Evolutionary conservation across 495 filamentous ascomycete genomes (phyloP).

Genomic region (Hypoxylon rickii): DNA sequence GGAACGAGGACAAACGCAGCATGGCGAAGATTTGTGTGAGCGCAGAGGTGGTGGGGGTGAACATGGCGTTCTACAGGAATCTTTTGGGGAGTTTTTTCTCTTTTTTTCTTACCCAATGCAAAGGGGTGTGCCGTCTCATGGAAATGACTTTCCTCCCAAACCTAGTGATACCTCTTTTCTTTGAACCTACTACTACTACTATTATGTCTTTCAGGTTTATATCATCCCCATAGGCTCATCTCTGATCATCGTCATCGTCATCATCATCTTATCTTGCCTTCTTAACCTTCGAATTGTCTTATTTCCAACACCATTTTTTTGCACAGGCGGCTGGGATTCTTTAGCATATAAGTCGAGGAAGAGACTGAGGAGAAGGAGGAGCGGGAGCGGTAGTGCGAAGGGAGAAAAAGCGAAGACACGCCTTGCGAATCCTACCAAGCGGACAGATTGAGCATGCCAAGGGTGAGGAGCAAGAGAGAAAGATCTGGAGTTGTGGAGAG

Average conservation of each 20-base stretch:
- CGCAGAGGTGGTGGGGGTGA: background rate
- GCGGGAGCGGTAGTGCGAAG: background rate
- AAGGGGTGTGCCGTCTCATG: conserved; percentile 5
- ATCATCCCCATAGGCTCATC: background rate
- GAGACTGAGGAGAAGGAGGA: background rate
- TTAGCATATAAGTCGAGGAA: background rate
- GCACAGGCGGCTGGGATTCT: no score
- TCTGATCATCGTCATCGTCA: no score
- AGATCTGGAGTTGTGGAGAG: background rate
- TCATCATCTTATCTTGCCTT: no score
- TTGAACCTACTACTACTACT: background rate
- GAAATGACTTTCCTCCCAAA: conserved; percentile 3
- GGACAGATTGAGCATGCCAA: conserved; percentile 28
- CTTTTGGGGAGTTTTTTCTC: background rate
- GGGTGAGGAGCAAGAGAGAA: background rate
- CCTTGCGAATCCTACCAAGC: background rate
- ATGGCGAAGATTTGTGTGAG: conserved; percentile 21
- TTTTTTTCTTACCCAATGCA: no score
- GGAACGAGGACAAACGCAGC: conserved; percentile 34
- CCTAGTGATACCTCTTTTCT: conserved; percentile 29
- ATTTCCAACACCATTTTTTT: background rate
- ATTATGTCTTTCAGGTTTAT: background rate
- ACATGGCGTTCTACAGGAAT: conserved; percentile 30
- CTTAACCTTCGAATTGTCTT: background rate
- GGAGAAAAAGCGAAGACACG: background rate